Percentiles rank a stretch among this genome's conserved stretches.
phyloP scores from a whole-genome alignment of 2,329 filamentous ascomycete species.

The Arthrobotrys megalospora region DNA sequence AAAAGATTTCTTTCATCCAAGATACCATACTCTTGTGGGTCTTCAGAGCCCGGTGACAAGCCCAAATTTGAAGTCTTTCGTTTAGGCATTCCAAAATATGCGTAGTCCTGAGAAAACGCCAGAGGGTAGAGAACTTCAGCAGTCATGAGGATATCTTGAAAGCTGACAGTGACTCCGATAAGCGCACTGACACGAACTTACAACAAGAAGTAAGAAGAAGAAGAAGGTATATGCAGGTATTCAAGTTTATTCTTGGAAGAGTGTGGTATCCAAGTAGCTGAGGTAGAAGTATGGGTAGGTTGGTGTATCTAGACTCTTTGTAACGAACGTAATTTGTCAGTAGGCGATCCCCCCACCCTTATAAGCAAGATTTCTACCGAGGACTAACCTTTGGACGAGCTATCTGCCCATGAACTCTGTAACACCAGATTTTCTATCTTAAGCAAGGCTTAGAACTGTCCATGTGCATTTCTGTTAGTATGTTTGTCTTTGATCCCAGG shows the following conservation, averaged over 20 bases:
- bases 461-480: slow-evolving; percentile 39
- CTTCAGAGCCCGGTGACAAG: slow-evolving; percentile 30
- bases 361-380: slow-evolving; percentile 12
- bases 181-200: slow-evolving; percentile 38
- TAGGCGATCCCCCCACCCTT: slow-evolving; percentile 25
- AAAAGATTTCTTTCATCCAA: slow-evolving; percentile 47
- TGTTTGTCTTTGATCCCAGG: slow-evolving; percentile 28
- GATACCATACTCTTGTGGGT: slow-evolving; percentile 44
- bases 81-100: slow-evolving; percentile 59
- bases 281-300: slow-evolving; percentile 1
- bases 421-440: slow-evolving; percentile 31
- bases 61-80: slow-evolving; percentile 42
- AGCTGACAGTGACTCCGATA: slow-evolving; percentile 33
- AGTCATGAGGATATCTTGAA: slow-evolving; percentile 37
- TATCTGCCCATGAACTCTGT: slow-evolving; percentile 7
- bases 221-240: slow-evolving; percentile 27
- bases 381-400: slow-evolving; percentile 36
- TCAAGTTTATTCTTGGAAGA: neutral
- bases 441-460: slow-evolving; percentile 41
- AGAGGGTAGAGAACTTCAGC: slow-evolving; percentile 55
- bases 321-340: slow-evolving; percentile 14
- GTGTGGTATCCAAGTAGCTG: slow-evolving; percentile 3
- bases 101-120: slow-evolving; percentile 58
- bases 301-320: slow-evolving; percentile 30
- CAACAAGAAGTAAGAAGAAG: slow-evolving; percentile 25